Conservation (phyloP, 176 grass and related monocot species). For the barley (Hordeum vulgare) region MorexV3_pseudomolecules_assembly NC_058518.1:475458101-475458600, state of each 20-base stretch:
- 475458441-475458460: too few species aligned
- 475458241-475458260: not conserved
- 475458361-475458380: not conserved
- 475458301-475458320: not conserved
- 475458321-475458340: not conserved
- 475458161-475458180: not conserved
- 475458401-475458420: too few species aligned
- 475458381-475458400: too few species aligned
- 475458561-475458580: not conserved
- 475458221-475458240: not conserved
- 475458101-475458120: too few species aligned
- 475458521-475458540: not conserved
- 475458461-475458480: not conserved
- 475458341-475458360: slow-evolving; percentile 7
- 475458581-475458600: not conserved
- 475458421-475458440: too few species aligned
- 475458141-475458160: not conserved
- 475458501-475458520: not conserved
- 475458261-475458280: not conserved
- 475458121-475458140: too few species aligned
- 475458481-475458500: not conserved
- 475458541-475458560: not conserved
- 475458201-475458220: not conserved
- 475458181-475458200: not conserved
- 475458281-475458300: not conserved